Evolutionary conservation across 1,284 basidiomycete species (phyloP), one percentile per base, ranked within the genome.

Genomic region (Boletus holoroseus): DNA sequence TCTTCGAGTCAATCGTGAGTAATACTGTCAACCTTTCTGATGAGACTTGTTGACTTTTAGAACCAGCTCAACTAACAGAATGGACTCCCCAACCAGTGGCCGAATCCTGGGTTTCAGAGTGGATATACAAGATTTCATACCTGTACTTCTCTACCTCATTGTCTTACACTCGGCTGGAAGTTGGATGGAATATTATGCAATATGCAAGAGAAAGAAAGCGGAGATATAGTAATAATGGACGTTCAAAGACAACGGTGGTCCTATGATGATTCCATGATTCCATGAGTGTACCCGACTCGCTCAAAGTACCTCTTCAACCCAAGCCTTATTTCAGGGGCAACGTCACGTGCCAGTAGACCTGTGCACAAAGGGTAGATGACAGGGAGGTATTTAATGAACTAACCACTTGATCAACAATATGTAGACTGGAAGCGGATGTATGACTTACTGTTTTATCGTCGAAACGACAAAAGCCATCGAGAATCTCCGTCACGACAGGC

Each of bases 401-500:
- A 64, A 6, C 52, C 91, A 16, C 13, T 32, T 50, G 47, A 49
- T 67, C 38, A 44, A 26, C 39, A 45, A 41, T 28, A 35, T 18
- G 47, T 18, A 37, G 26, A 39, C 35, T 18, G 18, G 32, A 53
- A 31, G 15, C 6, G 28, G 7, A 11, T 36, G 16, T 12, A 47
- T 16, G 45, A 76, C 91, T 73, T 65, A 93, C 91, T 30, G 89
- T 83, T 63, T 86, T 91, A 58, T 92, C 86, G 56, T 97, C 91
- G 58, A 98, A 91, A 24, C 79, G 81, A 62, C 85, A 35, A n/a
- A 34, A 92, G 9, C 96, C 96, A 52, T 88, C 83, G 26, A 99
- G 69, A 44, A 98, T 92, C 67, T 97, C 94, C 3, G 86, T 86
- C 13, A 98, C 88, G 24, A 99, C 96, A 11, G 96, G 96, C 26